Evolutionary conservation across 345 rosid species (phyloP).

Genomic region (Crucihimalaya himalaica): DNA sequence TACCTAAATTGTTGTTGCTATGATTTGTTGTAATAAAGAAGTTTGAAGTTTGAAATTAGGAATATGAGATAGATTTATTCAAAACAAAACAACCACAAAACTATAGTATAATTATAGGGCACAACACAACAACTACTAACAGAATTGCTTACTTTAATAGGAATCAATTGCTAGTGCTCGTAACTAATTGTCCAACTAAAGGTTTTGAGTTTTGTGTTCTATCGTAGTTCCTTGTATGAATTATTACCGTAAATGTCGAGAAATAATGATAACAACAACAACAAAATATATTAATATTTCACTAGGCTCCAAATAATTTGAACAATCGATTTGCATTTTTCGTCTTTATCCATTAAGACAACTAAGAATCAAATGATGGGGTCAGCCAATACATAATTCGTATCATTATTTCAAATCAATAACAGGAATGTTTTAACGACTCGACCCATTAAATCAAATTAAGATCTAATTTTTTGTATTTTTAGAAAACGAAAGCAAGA

Average conservation of each 20-base stretch:
- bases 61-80: neutral
- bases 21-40: neutral
- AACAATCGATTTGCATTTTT: conserved; percentile 15
- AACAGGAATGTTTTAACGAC: conserved; percentile 29
- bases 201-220: conserved; percentile 21
- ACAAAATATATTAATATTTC: neutral
- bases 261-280: conserved; percentile 21
- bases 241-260: conserved; percentile 17
- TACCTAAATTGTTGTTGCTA: neutral
- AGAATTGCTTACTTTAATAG: conserved; percentile 19
- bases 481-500: conserved; percentile 36
- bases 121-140: conserved; percentile 18
- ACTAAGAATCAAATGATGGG: conserved; percentile 31
- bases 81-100: neutral
- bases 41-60: neutral
- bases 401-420: conserved; percentile 20
- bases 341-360: conserved; percentile 30
- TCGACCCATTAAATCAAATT: conserved; percentile 32
- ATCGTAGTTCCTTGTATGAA: neutral
- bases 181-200: conserved; percentile 26
- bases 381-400: conserved; percentile 16
- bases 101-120: neutral
- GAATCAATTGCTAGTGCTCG: conserved; percentile 3
- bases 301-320: conserved; percentile 34
- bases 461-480: conserved; percentile 30